Evolutionary conservation across 805 yeast genomes (phyloP).

Genomic region (Pichia ethanolica): DNA sequence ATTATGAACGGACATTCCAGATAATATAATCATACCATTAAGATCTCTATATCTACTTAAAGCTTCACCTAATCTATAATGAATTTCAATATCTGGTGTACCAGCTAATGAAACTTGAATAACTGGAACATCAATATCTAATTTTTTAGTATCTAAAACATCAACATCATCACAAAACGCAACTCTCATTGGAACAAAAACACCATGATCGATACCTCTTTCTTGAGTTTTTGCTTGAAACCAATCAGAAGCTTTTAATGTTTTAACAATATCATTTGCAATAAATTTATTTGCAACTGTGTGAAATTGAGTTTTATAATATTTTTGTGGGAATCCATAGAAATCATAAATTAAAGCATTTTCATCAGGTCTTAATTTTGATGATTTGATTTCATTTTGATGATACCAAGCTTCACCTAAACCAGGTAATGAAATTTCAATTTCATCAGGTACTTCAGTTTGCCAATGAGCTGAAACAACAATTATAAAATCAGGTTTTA

Average conservation of each 20-base stretch:
- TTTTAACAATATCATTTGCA: constrained; percentile 37
- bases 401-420: constrained; percentile 14
- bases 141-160: constrained; percentile 28
- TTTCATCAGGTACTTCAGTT: constrained; percentile 30
- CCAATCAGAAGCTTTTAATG: constrained; percentile 38
- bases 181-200: constrained; percentile 72
- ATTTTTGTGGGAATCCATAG: constrained; percentile 58
- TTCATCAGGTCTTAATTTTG: constrained; percentile 27
- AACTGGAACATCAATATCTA: constrained; percentile 40
- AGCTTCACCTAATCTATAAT: constrained; percentile 48
- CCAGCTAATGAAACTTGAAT: constrained; percentile 45
- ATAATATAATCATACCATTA: constrained; percentile 48
- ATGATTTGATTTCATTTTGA: constrained; percentile 12
- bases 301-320: constrained; percentile 59
- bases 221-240: constrained; percentile 32
- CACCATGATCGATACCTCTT: constrained; percentile 81
- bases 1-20: constrained; percentile 81
- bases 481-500: constrained; percentile 60
- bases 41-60: constrained; percentile 44
- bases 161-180: constrained; percentile 44
- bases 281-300: constrained; percentile 36
- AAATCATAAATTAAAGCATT: constrained; percentile 67
- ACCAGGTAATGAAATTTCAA: constrained; percentile 44
- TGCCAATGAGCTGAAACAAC: constrained; percentile 80
- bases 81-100: constrained; percentile 34